phyloP scores from a whole-genome alignment of 2,329 filamentous ascomycete genomes.

The Neopestalotiopsis sp. region DNA sequence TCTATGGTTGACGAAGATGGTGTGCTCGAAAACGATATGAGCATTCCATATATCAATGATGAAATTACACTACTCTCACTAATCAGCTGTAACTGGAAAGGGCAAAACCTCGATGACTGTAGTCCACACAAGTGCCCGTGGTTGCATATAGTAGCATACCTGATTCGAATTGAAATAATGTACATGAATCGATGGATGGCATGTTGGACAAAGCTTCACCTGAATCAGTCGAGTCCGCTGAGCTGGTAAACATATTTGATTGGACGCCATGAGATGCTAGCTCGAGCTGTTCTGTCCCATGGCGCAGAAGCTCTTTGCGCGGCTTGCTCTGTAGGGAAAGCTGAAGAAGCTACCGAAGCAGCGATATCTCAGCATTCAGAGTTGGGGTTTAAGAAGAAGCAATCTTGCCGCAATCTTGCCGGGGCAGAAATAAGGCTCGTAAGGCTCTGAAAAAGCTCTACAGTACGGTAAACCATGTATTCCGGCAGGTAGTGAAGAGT shows the following conservation, averaged over 20 bases:
- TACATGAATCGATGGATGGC: slow-evolving; percentile 8
- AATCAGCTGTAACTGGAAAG: background rate
- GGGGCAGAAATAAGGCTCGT: too few relatives aligned
- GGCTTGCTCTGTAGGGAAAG: background rate
- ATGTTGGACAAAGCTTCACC: background rate
- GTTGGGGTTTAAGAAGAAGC: too few relatives aligned
- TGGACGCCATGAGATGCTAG: background rate
- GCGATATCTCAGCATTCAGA: background rate
- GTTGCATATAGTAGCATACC: background rate
- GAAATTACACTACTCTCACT: background rate
- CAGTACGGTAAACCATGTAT: background rate
- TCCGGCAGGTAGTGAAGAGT: background rate
- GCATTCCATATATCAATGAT: background rate
- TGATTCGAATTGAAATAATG: background rate
- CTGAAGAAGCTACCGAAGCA: background rate
- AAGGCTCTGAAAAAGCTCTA: too few relatives aligned
- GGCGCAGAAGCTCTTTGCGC: background rate
- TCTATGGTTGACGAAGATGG: background rate
- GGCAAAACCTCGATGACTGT: background rate
- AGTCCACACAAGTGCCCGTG: slow-evolving; percentile 5
- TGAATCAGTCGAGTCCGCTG: background rate
- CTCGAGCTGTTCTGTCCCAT: background rate
- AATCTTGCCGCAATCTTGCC: too few relatives aligned
- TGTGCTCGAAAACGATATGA: background rate
- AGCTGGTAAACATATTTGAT: background rate